Evolutionary conservation across 2,329 filamentous ascomycete species (phyloP), one percentile per base, ranked within the genome.

Genomic region (Sclerotinia trifoliorum): DNA sequence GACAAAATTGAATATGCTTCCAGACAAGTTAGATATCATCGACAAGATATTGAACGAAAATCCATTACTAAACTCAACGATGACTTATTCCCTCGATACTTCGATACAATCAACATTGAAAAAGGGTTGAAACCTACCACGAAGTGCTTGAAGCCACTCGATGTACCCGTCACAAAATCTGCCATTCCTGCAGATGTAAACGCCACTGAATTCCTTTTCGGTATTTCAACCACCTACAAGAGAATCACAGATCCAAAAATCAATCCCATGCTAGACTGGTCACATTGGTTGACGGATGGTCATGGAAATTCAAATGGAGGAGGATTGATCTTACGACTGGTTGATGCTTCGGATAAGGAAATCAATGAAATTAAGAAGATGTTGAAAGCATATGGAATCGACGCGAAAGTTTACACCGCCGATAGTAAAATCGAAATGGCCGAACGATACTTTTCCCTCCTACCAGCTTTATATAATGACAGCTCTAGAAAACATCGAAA

Each of bases 231-330:
- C 11, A 86, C 84, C 2, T 86, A 84, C 78, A 79, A 82, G 71
- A 79, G 84, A 68, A 83, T 87, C 72, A 83, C 79, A 73, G 82
- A 85, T 70, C 78, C 81, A 0, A 80, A 80, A 66, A 86, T 82
- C 2, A 83, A 80, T 65, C 83, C 84, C 0, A 82, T 86, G 63
- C 83, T 83, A 70, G 85, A 87, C 74, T 87, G 85, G 85, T 81
- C 83, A 6, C 86, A 84, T 76, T 87, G 85, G 85, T 79, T 87
- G 69, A 87, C 85, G 3, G 83, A 87, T 73, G 82, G 83, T 69
- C 80, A 81, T 60, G 84, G 85, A 56, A 78, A 80, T 65, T 84
- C 84, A 44, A 87, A 87, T 71, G 85, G 85, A 24, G 85, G 81
- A 56, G 86, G 86, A 75, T 78, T 87, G 67, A 75, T 87, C 15